Evolutionary conservation across 768 basidiomycete species (phyloP), one percentile per base, ranked within the genome.

Genomic region (Collybiopsis luxurians): DNA sequence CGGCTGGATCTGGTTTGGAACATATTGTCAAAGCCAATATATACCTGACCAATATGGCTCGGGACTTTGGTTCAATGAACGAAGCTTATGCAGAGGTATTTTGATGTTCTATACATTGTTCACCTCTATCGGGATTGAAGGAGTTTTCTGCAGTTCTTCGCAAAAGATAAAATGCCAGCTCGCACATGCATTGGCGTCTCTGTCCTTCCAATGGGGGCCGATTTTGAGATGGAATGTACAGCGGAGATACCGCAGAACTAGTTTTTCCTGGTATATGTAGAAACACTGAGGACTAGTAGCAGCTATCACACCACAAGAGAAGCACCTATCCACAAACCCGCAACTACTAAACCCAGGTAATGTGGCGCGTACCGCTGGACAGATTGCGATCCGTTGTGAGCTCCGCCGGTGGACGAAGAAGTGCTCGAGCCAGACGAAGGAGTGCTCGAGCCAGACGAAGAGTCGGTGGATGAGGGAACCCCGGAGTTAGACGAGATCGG

Each of bases 191-290:
- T 87, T 17, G 83, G 81, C 6, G 84, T 85, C 12, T 75, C 74
- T 2, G 65, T 71, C 7, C 74, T 87, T 38, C 82, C 85, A 1
- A 42, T 79, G 55, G 78, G 79, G 15, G 81, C 79, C 7, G 78
- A 76, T 55, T 75, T 87, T 28, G 85, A 87, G 73, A 78, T 86
- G 31, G 85, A 86, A 59, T 85, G 82, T 61, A 72, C 83, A 27
- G 85, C 83, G 12, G 80, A 79, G 23, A 65, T 70, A 40, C 62
- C 64, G n/a, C 17, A 19, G n/a, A n/a, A n/a, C n/a, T n/a, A n/a
- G n/a, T n/a, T n/a, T n/a, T n/a, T n/a, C n/a, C n/a, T n/a, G n/a
- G n/a, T n/a, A n/a, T n/a, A n/a, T n/a, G n/a, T n/a, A n/a, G n/a
- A n/a, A n/a, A 59, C 26, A 58, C 11, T 43, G 19, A 34, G 28